Percentiles rank a stretch among this genome's conserved stretches.
Conservation (phyloP, 352 stramenopile genomes). For the Globisporangium carolinianum region DNA sequence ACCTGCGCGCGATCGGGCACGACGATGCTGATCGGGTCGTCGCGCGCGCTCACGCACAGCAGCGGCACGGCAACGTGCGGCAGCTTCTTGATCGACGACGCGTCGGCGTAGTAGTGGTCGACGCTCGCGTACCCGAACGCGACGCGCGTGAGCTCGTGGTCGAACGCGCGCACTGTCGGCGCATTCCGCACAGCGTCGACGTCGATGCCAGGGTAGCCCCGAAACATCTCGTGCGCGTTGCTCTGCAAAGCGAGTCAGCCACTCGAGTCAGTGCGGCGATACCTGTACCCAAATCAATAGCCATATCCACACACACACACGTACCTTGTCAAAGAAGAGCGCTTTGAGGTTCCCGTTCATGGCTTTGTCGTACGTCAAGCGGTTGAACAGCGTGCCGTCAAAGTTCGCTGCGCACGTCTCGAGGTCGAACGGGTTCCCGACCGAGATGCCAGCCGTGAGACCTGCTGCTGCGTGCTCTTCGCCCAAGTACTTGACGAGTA, state of each 20-base stretch:
- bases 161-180: slow-evolving; percentile 45
- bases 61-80: slow-evolving; percentile 35
- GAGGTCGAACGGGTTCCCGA: slow-evolving; percentile 74
- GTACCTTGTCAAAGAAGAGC: slow-evolving; percentile 57
- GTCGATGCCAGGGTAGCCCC: slow-evolving; percentile 29
- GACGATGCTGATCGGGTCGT: slow-evolving; percentile 55
- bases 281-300: neutral
- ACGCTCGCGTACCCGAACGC: slow-evolving; percentile 54
- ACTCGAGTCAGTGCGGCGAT: too few species aligned
- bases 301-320: neutral
- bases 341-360: slow-evolving; percentile 49
- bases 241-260: slow-evolving; percentile 7
- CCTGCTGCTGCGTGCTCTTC: slow-evolving; percentile 37
- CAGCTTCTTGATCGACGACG: slow-evolving; percentile 33
- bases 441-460: slow-evolving; percentile 48
- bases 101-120: slow-evolving; percentile 52
- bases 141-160: slow-evolving; percentile 51
- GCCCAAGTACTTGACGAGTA: slow-evolving; percentile 74
- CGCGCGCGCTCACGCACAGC: slow-evolving; percentile 53
- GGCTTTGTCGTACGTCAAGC: slow-evolving; percentile 52
- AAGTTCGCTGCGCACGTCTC: slow-evolving; percentile 46
- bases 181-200: slow-evolving; percentile 29
- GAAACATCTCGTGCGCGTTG: slow-evolving; percentile 49
- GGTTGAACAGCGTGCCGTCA: slow-evolving; percentile 38
- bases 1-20: slow-evolving; percentile 25